phyloP scores from a whole-genome alignment of 768 basidiomycete species.

The Lactifluus pinguis region DNA sequence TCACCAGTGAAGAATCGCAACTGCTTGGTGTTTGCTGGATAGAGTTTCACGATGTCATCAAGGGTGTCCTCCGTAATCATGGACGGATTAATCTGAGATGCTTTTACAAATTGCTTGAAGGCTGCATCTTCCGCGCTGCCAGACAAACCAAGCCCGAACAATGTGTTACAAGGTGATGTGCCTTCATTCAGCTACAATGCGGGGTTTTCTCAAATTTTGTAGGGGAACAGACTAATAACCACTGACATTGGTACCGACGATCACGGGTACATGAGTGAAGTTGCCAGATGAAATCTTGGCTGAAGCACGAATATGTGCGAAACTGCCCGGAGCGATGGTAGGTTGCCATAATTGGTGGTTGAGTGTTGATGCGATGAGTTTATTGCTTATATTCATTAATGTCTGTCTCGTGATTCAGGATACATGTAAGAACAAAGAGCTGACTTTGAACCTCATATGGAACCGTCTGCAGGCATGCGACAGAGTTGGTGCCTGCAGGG shows the following conservation, averaged over 20 bases:
- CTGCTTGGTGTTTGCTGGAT: conserved; percentile 39
- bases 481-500: conserved; percentile 28
- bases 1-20: conserved; percentile 50
- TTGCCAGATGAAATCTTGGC: conserved; percentile 34
- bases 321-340: conserved; percentile 39
- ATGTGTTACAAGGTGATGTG: conserved; percentile 32
- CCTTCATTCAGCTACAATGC: conserved; percentile 43
- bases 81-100: conserved; percentile 44
- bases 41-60: conserved; percentile 31
- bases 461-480: conserved; percentile 38
- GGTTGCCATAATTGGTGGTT: conserved; percentile 52
- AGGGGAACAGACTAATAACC: conserved; percentile 36
- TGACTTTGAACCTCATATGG: conserved; percentile 33
- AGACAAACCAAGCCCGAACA: conserved; percentile 33
- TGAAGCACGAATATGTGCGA: conserved; percentile 38
- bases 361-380: conserved; percentile 35
- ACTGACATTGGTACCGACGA: conserved; percentile 44
- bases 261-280: conserved; percentile 42
- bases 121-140: conserved; percentile 33
- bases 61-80: conserved; percentile 37
- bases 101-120: conserved; percentile 40
- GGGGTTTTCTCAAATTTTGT: conserved; percentile 31
- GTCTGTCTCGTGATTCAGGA: conserved; percentile 26
- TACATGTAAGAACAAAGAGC: not conserved
- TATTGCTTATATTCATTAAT: conserved; percentile 39